Evolutionary conservation across 495 filamentous ascomycete species (phyloP).

Genomic region (Niebla homalea): DNA sequence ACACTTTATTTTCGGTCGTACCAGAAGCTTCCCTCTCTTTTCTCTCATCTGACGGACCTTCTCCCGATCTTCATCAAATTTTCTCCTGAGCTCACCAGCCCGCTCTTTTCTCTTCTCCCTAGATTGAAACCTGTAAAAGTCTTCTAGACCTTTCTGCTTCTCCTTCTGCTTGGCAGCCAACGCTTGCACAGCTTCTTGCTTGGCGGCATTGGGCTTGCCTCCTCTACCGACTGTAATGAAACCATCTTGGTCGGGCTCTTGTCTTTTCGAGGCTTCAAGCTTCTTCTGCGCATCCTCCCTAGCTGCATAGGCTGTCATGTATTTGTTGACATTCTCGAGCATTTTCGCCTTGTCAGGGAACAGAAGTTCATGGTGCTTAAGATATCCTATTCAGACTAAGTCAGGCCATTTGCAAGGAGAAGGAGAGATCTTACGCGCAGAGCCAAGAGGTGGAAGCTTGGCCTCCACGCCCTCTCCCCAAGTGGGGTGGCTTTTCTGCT

Average conservation of each 20-base stretch:
- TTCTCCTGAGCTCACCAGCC: constrained; percentile 48
- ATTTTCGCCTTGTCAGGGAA: constrained; percentile 54
- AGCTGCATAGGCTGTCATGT: constrained; percentile 58
- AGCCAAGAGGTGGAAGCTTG: constrained; percentile 43
- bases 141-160: constrained; percentile 48
- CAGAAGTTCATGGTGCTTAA: constrained; percentile 44
- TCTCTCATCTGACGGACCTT: constrained; percentile 39
- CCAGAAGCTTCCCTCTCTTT: constrained; percentile 36
- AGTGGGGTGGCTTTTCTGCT: constrained; percentile 39
- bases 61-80: constrained; percentile 42
- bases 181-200: constrained; percentile 60
- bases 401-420: not conserved
- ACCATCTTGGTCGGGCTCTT: constrained; percentile 84
- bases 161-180: constrained; percentile 62
- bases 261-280: constrained; percentile 46
- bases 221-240: constrained; percentile 85
- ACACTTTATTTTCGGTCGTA: constrained; percentile 16
- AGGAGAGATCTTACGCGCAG: constrained; percentile 25
- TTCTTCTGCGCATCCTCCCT: constrained; percentile 53
- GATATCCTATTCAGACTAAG: constrained; percentile 36
- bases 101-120: constrained; percentile 78
- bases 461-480: constrained; percentile 53
- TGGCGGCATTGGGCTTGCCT: constrained; percentile 53
- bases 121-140: constrained; percentile 92
- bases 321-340: constrained; percentile 62